These are phyloP conservation scores for Chrysopogon serrulatus DNA, from an alignment of 176 grass and related monocot species.

Conservation along the genomic window DNA sequence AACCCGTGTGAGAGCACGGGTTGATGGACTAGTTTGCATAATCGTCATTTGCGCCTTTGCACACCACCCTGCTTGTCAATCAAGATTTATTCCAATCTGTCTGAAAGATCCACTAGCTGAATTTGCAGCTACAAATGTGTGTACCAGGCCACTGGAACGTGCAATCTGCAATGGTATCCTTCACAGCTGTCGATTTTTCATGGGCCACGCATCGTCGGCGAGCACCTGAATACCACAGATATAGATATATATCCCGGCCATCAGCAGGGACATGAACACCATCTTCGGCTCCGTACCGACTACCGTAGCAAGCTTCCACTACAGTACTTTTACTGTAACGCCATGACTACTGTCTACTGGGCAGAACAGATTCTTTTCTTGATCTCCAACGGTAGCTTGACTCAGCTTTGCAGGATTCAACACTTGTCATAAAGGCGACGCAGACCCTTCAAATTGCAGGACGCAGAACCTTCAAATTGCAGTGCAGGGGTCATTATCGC, in stretches of 20 bases:
- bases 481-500: background rate
- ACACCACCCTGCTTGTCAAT: background rate
- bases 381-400: background rate
- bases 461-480: background rate
- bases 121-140: background rate
- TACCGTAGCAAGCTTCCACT: no score
- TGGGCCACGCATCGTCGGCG: background rate
- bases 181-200: slow-evolving; percentile 1
- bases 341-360: background rate
- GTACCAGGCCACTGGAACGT: background rate
- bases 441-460: background rate
- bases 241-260: background rate
- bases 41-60: background rate
- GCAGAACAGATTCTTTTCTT: background rate
- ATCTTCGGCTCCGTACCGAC: background rate
- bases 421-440: background rate
- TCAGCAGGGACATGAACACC: background rate
- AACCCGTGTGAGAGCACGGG: no score
- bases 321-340: background rate
- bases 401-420: background rate
- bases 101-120: background rate
- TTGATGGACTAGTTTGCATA: no score
- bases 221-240: background rate
- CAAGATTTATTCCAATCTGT: background rate
- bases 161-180: background rate